Evolutionary conservation across 2,329 filamentous ascomycete genomes (phyloP), one percentile per base, ranked within the genome.

Genomic region (Leptodontidium sp.): DNA sequence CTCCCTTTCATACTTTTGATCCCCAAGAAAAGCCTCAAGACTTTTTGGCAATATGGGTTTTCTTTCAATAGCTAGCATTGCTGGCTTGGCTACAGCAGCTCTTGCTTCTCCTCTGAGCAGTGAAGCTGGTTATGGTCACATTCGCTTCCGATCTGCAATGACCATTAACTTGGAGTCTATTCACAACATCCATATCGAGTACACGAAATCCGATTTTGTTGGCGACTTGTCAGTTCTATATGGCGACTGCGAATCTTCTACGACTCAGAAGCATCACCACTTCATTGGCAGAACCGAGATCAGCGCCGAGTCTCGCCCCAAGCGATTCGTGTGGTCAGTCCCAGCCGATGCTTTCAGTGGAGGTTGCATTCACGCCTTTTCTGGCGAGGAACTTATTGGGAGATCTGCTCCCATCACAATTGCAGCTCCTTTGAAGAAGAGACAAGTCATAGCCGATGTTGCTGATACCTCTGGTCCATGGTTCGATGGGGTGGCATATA

Each of bases 181-280:
- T 68, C 83, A 86, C 72, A 86, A 86, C 72, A 78, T 86, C 38
- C 80, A 85, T 53, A 76, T 86, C 24, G 64, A 66, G 4, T 72
- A 72, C 58, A 43, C 57, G 74, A 91, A 89, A 79, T 91, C 91
- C 81, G 68, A 70, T 38, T 71, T 68, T 24, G 40, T 53, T 29
- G 69, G 69, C 11, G 66, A 68, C 12, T 67, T 71, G 17, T 61
- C 67, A 17, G 62, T 71, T 45, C 91, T 92, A 77, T 89, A 91
- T 71, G 88, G 91, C 79, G 88, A 90, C 40, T 84, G 84, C 80
- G 85, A 63, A 87, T 90, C 73, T 91, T 91, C 77, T 88, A 88
- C 66, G 9, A 64, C 62, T 38, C 43, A 59, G 52, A 45, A 59
- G 11, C 53, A 65, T 35, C 67, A 70, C 45, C 68, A 74, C 49